Base-by-base conservation (phyloP, 202 grass and related monocot genomes). In the Schoenoplectus tabernaemontani region DNA sequence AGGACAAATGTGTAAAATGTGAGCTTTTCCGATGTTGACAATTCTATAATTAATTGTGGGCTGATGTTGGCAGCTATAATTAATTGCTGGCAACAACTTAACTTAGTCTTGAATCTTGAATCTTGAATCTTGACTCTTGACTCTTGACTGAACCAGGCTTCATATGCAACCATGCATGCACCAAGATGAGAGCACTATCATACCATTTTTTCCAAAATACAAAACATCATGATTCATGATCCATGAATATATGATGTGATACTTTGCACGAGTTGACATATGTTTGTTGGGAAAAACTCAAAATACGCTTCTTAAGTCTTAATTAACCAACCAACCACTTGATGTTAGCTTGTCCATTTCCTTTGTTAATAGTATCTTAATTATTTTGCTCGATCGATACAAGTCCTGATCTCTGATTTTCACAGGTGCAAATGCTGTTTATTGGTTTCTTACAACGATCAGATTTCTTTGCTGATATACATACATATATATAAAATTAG, bases 11-110 rank as follows among this genome's bases (percentile, higher is more conserved):
- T 54, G 19, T 5, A 73, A 76, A 76, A 76, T 0, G 6, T 72
- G 3, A 19, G 32, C 32, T 57, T 51, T 34, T 76, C 72, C 12
- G 26, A 76, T 76, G 72, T 57, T 76, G 24, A 76, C 72, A 57
- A 76, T 57, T 76, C 47, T 9, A 51, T 20, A 57, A 24, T 16
- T 36, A 51, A 76, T 20, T 36, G 47, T 54, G 22, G 3, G 32
- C 22, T 56, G 72, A 76, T 76, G 72, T 57, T 57, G 71, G 50
- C 47, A 51, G 20, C 41, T 20, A 51, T 51, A 57, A 54, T 37
- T 13, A 57, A 17, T 10, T 57, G 28, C 28, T 17, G 17, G 56
- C 28, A 28, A 1, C 28, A 28, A 28, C 28, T 28, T 28, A 28
- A 28, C 28, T 28, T 28, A 28, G 28, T 28, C 28, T 28, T 28